These are phyloP conservation scores for Russula abietina DNA, from an alignment of 768 basidiomycete species.

Conservation along the genomic window DNA sequence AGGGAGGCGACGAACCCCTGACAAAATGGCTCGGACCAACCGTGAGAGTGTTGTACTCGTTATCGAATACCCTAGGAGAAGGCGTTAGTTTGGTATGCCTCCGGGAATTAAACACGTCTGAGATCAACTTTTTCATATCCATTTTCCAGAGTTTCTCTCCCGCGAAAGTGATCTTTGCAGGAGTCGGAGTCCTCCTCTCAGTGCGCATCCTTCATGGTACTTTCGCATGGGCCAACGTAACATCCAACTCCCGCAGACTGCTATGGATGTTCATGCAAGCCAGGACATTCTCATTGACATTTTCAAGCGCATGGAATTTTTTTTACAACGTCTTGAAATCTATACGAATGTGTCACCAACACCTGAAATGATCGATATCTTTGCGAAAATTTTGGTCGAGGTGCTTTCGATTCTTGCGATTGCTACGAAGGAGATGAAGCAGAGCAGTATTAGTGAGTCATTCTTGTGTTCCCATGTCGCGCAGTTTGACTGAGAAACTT, in stretches of 20 bases:
- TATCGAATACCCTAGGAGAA: background rate
- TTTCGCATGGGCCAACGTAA: background rate
- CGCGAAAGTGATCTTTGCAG: background rate
- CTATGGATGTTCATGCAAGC: background rate
- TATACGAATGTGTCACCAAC: background rate
- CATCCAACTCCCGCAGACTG: background rate
- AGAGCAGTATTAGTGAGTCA: background rate
- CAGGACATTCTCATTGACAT: background rate
- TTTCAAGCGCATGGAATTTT: background rate
- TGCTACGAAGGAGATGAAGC: background rate
- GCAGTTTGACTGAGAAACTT: background rate
- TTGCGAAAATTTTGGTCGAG: background rate
- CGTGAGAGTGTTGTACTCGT: background rate
- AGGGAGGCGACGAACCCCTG: background rate
- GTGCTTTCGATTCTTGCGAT: background rate
- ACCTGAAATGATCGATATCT: background rate
- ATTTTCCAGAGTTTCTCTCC: background rate
- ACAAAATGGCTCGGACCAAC: background rate
- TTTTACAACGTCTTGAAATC: background rate
- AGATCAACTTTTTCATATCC: background rate
- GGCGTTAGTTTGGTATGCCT: background rate
- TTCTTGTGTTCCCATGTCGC: background rate
- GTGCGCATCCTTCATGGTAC: background rate
- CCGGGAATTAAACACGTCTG: background rate
- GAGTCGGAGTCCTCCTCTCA: background rate